Evolutionary conservation across 768 basidiomycete species (phyloP).

Genomic region (Grammothele lineata): DNA sequence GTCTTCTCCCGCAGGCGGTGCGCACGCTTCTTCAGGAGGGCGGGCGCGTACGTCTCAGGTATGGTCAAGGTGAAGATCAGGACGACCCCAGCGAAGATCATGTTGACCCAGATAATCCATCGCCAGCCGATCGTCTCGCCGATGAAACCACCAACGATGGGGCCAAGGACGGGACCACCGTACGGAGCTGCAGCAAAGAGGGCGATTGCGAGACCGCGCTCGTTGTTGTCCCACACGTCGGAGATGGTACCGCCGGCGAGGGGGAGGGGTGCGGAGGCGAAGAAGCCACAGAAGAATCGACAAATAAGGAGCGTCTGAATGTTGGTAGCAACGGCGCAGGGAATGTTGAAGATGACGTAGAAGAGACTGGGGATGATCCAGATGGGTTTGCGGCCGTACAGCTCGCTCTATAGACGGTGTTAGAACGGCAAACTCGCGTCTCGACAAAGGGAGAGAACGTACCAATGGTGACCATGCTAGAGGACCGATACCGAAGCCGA

Average conservation of each 20-base stretch:
- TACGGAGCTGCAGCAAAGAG: slow-evolving; percentile 40
- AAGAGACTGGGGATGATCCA: slow-evolving; percentile 36
- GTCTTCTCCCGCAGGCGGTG: slow-evolving; percentile 33
- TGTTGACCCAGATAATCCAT: slow-evolving; percentile 37
- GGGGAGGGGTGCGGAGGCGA: slow-evolving; percentile 34
- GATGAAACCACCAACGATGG: slow-evolving; percentile 46
- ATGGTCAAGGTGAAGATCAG: slow-evolving; percentile 26
- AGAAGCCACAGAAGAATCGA: slow-evolving; percentile 39
- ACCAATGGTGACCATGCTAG: slow-evolving; percentile 27
- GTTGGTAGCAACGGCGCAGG: slow-evolving; percentile 36
- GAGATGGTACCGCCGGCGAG: slow-evolving; percentile 32
- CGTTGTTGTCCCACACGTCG: slow-evolving; percentile 34
- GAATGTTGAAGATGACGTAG: slow-evolving; percentile 41
- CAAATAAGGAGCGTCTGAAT: slow-evolving; percentile 38
- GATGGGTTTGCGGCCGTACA: slow-evolving; percentile 34
- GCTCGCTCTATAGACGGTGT: slow-evolving; percentile 29
- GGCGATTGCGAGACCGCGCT: slow-evolving; percentile 37
- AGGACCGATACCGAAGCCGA: slow-evolving; percentile 31
- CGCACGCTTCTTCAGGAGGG: slow-evolving; percentile 37
- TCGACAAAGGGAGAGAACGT: background rate
- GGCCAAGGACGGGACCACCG: slow-evolving; percentile 45
- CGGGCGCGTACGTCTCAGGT: slow-evolving; percentile 47
- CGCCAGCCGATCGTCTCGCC: slow-evolving; percentile 37
- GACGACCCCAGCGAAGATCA: slow-evolving; percentile 37
- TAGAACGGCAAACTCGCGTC: too few species aligned